Percentiles rank a stretch among this genome's conserved stretches.
Evolutionary conservation across 768 basidiomycete species (phyloP).

Genomic region (Tylopilus cervinicoccineus): DNA sequence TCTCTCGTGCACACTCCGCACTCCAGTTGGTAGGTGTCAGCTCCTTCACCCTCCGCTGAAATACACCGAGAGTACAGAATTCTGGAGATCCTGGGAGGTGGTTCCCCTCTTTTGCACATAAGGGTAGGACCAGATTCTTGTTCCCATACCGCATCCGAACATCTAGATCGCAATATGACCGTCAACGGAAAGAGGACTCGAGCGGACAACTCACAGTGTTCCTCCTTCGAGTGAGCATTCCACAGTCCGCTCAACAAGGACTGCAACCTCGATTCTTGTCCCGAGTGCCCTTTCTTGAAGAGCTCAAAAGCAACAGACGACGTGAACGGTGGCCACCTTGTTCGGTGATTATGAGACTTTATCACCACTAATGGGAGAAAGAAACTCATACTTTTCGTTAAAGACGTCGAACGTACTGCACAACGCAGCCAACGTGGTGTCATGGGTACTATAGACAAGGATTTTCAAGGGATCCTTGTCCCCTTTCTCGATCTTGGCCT

Average conservation of each 20-base stretch:
- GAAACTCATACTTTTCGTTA: slow-evolving; percentile 54
- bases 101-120: slow-evolving; percentile 62
- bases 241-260: slow-evolving; percentile 40
- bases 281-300: slow-evolving; percentile 40
- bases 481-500: slow-evolving; percentile 46
- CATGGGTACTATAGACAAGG: slow-evolving; percentile 68
- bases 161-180: slow-evolving; percentile 32
- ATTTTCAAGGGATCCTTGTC: slow-evolving; percentile 53
- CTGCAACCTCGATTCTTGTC: slow-evolving; percentile 31
- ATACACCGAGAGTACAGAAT: slow-evolving; percentile 66
- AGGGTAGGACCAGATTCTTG: slow-evolving; percentile 54
- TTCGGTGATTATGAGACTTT: slow-evolving; percentile 17
- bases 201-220: slow-evolving; percentile 39
- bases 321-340: slow-evolving; percentile 71
- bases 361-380: background rate
- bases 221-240: slow-evolving; percentile 26
- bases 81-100: slow-evolving; percentile 69
- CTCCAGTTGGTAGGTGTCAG: slow-evolving; percentile 67
- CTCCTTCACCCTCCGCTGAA: slow-evolving; percentile 56
- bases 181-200: background rate
- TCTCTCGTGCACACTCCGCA: slow-evolving; percentile 49
- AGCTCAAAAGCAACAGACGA: slow-evolving; percentile 73
- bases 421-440: slow-evolving; percentile 64
- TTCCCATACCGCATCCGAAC: slow-evolving; percentile 80
- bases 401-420: slow-evolving; percentile 66